Percentiles rank a stretch among this genome's conserved stretches.
phyloP scores from a whole-genome alignment of 768 basidiomycete species.

The Rhizopogon vulgaris region DNA sequence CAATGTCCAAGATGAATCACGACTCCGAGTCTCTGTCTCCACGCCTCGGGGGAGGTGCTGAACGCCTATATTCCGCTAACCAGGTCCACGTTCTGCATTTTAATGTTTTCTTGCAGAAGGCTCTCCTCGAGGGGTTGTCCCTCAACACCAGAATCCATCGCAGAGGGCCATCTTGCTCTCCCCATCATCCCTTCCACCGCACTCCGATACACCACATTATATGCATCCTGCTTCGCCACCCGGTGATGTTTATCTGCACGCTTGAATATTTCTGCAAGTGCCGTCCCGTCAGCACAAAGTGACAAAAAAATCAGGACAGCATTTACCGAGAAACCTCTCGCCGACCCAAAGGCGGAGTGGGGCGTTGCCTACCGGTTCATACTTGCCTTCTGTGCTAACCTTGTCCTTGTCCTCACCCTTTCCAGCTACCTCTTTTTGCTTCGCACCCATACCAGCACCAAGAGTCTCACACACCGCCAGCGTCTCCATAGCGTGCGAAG shows the following conservation, averaged over 20 bases:
- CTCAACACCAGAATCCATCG: neutral
- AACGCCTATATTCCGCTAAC: neutral
- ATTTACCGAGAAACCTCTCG: constrained; percentile 58
- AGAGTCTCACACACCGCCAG: constrained; percentile 63
- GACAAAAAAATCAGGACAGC: neutral
- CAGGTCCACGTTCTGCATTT: neutral
- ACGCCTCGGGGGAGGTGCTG: neutral
- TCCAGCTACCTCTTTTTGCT: constrained; percentile 13
- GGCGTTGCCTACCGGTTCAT: constrained; percentile 48
- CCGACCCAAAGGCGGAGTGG: constrained; percentile 68
- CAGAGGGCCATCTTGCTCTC: neutral
- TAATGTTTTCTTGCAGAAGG: neutral
- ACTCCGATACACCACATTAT: constrained; percentile 31
- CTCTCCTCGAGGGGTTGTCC: too few relatives aligned
- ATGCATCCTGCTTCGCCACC: constrained; percentile 38
- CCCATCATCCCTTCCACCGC: constrained; percentile 15
- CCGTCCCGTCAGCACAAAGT: neutral
- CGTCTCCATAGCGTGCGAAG: constrained; percentile 62
- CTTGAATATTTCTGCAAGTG: constrained; percentile 47
- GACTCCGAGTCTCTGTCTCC: too few relatives aligned
- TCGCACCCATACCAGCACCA: constrained; percentile 59
- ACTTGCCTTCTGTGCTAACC: constrained; percentile 9
- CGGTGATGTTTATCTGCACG: constrained; percentile 46
- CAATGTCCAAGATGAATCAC: neutral
- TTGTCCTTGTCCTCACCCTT: constrained; percentile 1